Evolutionary conservation across 2,329 filamentous ascomycete genomes (phyloP).

Genomic region (Beauveria caledonica): DNA sequence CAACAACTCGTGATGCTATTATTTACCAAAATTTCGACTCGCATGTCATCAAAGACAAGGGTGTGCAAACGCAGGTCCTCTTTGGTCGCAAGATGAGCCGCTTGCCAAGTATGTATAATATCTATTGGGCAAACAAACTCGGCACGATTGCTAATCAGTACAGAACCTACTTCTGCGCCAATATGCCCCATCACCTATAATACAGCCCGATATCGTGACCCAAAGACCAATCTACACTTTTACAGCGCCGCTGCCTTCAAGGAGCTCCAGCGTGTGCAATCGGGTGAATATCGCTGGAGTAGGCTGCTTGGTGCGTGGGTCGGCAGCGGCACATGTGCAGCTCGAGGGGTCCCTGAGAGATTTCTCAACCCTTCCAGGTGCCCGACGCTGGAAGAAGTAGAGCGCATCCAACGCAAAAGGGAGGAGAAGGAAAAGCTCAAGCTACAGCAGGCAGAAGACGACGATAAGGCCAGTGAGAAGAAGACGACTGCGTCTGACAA

Average conservation of each 20-base stretch:
- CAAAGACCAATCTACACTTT: constrained; percentile 74
- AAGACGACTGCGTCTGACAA: background rate
- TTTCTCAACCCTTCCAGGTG: constrained; percentile 44
- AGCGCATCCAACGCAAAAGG: constrained; percentile 17
- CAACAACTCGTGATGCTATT: constrained; percentile 48
- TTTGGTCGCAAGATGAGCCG: constrained; percentile 52
- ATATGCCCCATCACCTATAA: constrained; percentile 78
- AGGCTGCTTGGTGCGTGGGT: constrained; percentile 74
- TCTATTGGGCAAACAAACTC: background rate
- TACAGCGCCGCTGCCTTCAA: constrained; percentile 71
- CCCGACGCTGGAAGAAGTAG: constrained; percentile 15
- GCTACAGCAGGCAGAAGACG: constrained; percentile 8
- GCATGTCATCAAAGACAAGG: constrained; percentile 45
- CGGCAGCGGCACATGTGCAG: constrained; percentile 56
- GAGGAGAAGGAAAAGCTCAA: constrained; percentile 15
- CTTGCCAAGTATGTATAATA: constrained; percentile 39
- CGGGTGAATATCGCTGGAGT: constrained; percentile 76
- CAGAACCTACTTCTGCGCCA: constrained; percentile 42
- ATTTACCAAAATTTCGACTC: constrained; percentile 54
- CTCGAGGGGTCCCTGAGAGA: constrained; percentile 69
- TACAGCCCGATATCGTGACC: constrained; percentile 76
- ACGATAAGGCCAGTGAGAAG: constrained; percentile 14
- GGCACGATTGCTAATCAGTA: background rate
- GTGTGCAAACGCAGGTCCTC: constrained; percentile 49
- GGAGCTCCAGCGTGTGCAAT: constrained; percentile 66